Conservation (phyloP, 176 grass and related monocot species). For the Oryza glumipatula region DNA sequence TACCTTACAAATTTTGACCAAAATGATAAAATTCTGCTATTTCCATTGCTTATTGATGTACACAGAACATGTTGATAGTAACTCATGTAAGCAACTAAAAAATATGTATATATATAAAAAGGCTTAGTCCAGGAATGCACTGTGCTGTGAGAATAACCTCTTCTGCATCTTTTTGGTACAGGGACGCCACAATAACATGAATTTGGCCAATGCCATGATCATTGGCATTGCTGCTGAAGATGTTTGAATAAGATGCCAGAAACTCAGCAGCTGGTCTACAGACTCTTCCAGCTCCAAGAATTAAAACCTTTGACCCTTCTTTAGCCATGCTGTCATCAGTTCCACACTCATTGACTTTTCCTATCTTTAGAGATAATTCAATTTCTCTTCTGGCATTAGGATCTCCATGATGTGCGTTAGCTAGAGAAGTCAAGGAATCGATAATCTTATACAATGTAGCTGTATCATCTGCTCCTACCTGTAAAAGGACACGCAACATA, state of each 20-base stretch:
- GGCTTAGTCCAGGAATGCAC: conserved; percentile 11
- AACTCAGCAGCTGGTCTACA: conserved; percentile 88
- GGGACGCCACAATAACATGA: conserved; percentile 84
- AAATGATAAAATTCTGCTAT: conserved; percentile 19
- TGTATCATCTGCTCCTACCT: conserved; percentile 83
- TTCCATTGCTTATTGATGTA: neutral
- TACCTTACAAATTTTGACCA: neutral
- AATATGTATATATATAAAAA: neutral
- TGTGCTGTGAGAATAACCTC: conserved; percentile 58
- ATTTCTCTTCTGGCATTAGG: conserved; percentile 47
- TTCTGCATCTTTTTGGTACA: conserved; percentile 84
- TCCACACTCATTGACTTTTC: conserved; percentile 62
- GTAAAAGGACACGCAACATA: conserved; percentile 39
- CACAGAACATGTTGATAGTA: neutral
- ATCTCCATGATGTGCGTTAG: conserved; percentile 56
- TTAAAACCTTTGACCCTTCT: conserved; percentile 68
- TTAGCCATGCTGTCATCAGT: conserved; percentile 38
- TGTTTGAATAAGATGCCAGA: conserved; percentile 56
- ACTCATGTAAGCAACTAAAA: neutral
- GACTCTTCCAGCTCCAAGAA: conserved; percentile 94
- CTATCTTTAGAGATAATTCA: conserved; percentile 80
- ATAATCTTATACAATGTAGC: conserved; percentile 72
- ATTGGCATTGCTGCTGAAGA: conserved; percentile 3
- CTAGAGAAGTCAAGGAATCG: conserved; percentile 75
- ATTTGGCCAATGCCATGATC: conserved; percentile 43